Conservation (phyloP, 257 asterid species). For the Solanum clarkiae region DNA sequence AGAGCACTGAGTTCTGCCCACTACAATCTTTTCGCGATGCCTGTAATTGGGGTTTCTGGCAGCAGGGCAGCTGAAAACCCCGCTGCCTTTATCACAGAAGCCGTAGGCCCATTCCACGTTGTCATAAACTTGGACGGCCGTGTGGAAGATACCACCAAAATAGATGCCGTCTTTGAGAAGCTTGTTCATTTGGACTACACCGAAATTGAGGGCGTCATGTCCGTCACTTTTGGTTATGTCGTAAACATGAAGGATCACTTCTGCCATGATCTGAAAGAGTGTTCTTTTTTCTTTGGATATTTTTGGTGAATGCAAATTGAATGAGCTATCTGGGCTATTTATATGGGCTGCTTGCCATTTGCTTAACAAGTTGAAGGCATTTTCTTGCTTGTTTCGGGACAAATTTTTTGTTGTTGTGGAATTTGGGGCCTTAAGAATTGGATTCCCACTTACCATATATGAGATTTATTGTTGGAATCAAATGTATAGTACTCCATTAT, state of each 20-base stretch:
- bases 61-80: constrained; percentile 1
- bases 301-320: not conserved
- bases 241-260: not conserved
- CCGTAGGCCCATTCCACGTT: constrained; percentile 1
- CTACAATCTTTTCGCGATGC: not conserved
- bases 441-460: not conserved
- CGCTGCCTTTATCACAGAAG: not conserved
- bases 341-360: not conserved
- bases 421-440: not conserved
- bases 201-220: not conserved
- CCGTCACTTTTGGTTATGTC: not conserved
- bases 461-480: not conserved
- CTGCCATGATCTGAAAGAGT: not conserved
- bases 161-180: not conserved
- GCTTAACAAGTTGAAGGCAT: not conserved
- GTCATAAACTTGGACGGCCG: not conserved
- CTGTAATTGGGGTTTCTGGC: not conserved
- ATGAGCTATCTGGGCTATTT: not conserved
- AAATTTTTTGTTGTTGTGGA: not conserved
- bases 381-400: not conserved
- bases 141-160: constrained; percentile 1
- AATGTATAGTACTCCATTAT: not conserved
- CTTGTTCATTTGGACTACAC: not conserved
- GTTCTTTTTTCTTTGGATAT: not conserved
- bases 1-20: not conserved